Evolutionary conservation across 1,139 yeast species (phyloP).

Genomic region (Candida sanyaensis): DNA sequence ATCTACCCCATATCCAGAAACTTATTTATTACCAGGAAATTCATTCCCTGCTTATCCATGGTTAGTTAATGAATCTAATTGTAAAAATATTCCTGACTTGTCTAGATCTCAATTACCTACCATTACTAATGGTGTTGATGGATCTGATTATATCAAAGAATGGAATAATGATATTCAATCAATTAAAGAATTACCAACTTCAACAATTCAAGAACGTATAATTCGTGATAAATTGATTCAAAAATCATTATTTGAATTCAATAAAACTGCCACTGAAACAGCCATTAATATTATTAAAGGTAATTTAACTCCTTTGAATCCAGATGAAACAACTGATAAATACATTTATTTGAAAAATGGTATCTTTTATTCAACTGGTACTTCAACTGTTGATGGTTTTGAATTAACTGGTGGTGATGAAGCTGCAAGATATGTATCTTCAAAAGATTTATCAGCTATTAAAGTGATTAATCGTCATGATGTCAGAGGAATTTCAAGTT

Average conservation of each 20-base stretch:
- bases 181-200: slow-evolving; percentile 66
- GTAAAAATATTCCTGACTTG: slow-evolving; percentile 50
- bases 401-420: slow-evolving; percentile 73
- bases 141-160: slow-evolving; percentile 61
- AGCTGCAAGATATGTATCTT: slow-evolving; percentile 81
- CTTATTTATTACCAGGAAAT: slow-evolving; percentile 62
- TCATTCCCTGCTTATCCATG: slow-evolving; percentile 72
- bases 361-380: slow-evolving; percentile 81
- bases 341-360: slow-evolving; percentile 78
- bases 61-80: slow-evolving; percentile 49
- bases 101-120: slow-evolving; percentile 64
- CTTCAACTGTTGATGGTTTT: slow-evolving; percentile 72
- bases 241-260: slow-evolving; percentile 77
- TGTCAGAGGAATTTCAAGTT: slow-evolving; percentile 61
- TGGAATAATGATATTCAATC: slow-evolving; percentile 94
- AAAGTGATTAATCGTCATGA: slow-evolving; percentile 70
- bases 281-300: slow-evolving; percentile 78
- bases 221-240: slow-evolving; percentile 74
- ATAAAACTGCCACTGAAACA: slow-evolving; percentile 73
- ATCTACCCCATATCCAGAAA: slow-evolving; percentile 54
- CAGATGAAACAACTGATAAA: slow-evolving; percentile 60
- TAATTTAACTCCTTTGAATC: slow-evolving; percentile 77
- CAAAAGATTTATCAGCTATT: slow-evolving; percentile 77
- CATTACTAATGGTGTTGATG: slow-evolving; percentile 58
- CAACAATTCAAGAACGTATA: slow-evolving; percentile 64